These are phyloP conservation scores for Canavalia gladiata DNA, from an alignment of 306 rosid genomes.

Conservation along the genomic window DNA sequence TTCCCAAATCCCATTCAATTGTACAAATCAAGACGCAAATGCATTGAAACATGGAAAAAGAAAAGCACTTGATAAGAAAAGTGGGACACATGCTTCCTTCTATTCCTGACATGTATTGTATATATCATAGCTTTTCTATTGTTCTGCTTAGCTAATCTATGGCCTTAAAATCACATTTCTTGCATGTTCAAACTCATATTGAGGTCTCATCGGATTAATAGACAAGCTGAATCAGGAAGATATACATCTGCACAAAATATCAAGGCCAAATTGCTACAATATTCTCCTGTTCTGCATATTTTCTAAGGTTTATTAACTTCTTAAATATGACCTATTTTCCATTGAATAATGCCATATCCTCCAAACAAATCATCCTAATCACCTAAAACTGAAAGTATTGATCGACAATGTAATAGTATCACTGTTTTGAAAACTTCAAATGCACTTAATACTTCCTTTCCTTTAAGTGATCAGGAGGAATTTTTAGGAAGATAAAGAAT, in stretches of 20 bases:
- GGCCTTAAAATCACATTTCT: background rate
- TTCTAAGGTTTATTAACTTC: slow-evolving; percentile 19
- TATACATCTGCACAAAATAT: background rate
- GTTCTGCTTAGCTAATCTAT: slow-evolving; percentile 10
- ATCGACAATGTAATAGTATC: background rate
- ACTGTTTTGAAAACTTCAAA: background rate
- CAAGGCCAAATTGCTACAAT: slow-evolving; percentile 16
- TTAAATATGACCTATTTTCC: background rate
- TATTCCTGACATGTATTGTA: background rate
- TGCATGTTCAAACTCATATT: slow-evolving; percentile 38
- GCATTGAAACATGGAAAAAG: slow-evolving; percentile 24
- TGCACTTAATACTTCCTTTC: background rate
- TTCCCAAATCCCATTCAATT: background rate
- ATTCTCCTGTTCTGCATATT: background rate
- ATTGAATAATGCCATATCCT: background rate
- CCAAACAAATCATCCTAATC: background rate
- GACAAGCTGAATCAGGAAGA: slow-evolving; percentile 4
- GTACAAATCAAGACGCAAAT: background rate
- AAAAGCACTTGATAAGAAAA: slow-evolving; percentile 1
- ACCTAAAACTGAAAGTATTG: background rate
- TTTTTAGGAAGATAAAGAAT: background rate
- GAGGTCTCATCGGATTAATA: slow-evolving; percentile 23
- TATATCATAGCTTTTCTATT: background rate
- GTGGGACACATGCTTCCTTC: background rate
- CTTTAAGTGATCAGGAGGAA: background rate